Evolutionary conservation across 23 red algal genomes (phyloP), one percentile per base, ranked within the genome.

Genomic region (Cyanidioschyzon merolae): DNA sequence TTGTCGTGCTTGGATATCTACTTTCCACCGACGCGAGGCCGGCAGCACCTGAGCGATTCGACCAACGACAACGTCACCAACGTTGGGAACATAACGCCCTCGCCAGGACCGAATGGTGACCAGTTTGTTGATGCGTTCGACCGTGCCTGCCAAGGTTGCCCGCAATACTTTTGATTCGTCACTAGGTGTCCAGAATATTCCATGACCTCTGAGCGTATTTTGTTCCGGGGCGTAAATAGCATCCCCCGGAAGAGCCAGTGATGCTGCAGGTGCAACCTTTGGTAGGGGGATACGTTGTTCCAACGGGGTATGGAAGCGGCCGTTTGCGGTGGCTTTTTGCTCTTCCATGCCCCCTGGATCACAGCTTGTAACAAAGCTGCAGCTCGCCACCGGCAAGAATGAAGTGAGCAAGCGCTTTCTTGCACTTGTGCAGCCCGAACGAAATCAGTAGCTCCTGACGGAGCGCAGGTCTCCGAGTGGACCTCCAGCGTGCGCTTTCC

Each of bases 11-110:
- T 91, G 84, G 39, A 98, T 79, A 75, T 98, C 94, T 1, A 91
- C 71, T 1, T 71, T 75, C 85, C 88, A 98, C 30, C 88, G 86
- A 58, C 83, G 88, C 41, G 51, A 58, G 15, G 84, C 76, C 0
- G 91, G n/a, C 3, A 91, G 83, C 1, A 89, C 58, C 63, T 71
- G 63, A 31, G 38, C 25, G 31, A 98, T 87, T 15, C 94, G 84
- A 25, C 88, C 94, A 26, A 98, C 83, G 34, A 98, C 88, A 16
- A 98, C 94, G 82, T 98, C 94, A 3, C 94, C 94, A 15, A 90
- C 88, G 63, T 98, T 88, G 1, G 94, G 86, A 30, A 85, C 75
- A 79, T 98, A 98, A 21, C 85, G 80, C 25, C 87, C 74, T 57
- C 88, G 84, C 57, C 90, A 74, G 1, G 94, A 85, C 37, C 80